Base-by-base conservation (phyloP, 331 rosid species). In the Saraca asoca region DNA sequence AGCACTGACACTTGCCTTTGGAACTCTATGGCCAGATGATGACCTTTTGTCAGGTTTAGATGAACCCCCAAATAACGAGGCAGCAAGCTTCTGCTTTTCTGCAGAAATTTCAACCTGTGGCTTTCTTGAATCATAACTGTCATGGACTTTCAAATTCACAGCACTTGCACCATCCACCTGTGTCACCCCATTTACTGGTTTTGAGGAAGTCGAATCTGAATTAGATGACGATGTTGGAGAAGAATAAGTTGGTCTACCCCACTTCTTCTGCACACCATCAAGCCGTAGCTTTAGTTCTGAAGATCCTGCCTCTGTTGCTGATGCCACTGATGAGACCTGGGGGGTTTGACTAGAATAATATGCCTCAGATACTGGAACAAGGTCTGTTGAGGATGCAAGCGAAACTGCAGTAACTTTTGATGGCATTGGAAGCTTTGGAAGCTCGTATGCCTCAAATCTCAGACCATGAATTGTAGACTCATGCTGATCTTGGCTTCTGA, bases 41-140 rank as follows among this genome's bases (percentile, higher is more conserved):
- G 75, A 43, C 66, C 79, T 83, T 83, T 73, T 88, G 72, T 88
- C 95, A 2, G 73, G 69, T 79, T 81, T 81, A 51, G 83, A 78
- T 29, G 94, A 63, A 64, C 90, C 91, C 38, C 97, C 97, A 83
- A 88, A 88, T 72, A 91, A 82, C 29, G 95, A 86, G 81, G 90
- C 88, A 18, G 96, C 97, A 83, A 91, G 94, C 84, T 78, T 86
- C 85, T 91, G 91, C 85, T 85, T 91, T 74, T 91, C 95, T 5
- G 80, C 73, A 77, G 31, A 24, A 24, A 24, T 24, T 24, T 91
- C 95, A 77, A 79, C 84, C 43, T 60, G 77, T 9, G 79, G 20
- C 83, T 70, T 88, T 78, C 82, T 83, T 2, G 86, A 76, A 67
- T 81, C 88, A 67, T 84, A 81, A 72, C 68, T 63, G 17, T 81